Percentiles rank a stretch among this genome's conserved stretches.
These are phyloP conservation scores for Iberis pinnata DNA, from an alignment of 345 rosid genomes.

Conservation along the genomic window DNA sequence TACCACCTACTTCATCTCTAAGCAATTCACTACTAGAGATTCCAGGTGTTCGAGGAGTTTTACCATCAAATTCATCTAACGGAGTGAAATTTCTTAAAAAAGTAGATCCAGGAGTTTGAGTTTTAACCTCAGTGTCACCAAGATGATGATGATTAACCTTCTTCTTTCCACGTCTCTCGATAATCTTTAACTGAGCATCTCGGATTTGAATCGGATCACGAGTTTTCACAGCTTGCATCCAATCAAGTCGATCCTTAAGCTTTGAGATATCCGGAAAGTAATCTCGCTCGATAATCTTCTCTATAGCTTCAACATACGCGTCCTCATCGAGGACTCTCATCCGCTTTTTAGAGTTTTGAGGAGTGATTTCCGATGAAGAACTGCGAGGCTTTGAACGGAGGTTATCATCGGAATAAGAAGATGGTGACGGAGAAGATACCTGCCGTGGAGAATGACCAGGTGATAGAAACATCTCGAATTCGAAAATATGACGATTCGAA, in stretches of 20 bases:
- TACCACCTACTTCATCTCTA: conserved; percentile 31
- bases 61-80: conserved; percentile 62
- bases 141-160: conserved; percentile 25
- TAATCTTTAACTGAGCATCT: conserved; percentile 86
- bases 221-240: conserved; percentile 81
- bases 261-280: conserved; percentile 90
- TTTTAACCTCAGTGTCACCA: conserved; percentile 42
- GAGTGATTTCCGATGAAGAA: conserved; percentile 31
- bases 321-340: conserved; percentile 77
- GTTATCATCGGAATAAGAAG: conserved; percentile 30
- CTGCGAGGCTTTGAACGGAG: conserved; percentile 23
- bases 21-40: conserved; percentile 32
- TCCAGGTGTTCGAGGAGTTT: conserved; percentile 32
- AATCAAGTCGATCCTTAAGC: conserved; percentile 89
- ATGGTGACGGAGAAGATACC: conserved; percentile 60
- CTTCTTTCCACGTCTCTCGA: conserved; percentile 68
- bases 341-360: conserved; percentile 41
- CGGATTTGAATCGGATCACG: conserved; percentile 84
- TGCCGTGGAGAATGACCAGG: conserved; percentile 84
- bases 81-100: conserved; percentile 69
- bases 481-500: not conserved
- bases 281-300: conserved; percentile 93
- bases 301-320: conserved; percentile 71
- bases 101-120: conserved; percentile 85
- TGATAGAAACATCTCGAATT: conserved; percentile 52